A percentile compares a stretch with the other conserved stretches of the same genome.
These are phyloP conservation scores for Myxozyma neotropica DNA, from an alignment of 805 yeast genomes.

Conservation along the genomic window DNA sequence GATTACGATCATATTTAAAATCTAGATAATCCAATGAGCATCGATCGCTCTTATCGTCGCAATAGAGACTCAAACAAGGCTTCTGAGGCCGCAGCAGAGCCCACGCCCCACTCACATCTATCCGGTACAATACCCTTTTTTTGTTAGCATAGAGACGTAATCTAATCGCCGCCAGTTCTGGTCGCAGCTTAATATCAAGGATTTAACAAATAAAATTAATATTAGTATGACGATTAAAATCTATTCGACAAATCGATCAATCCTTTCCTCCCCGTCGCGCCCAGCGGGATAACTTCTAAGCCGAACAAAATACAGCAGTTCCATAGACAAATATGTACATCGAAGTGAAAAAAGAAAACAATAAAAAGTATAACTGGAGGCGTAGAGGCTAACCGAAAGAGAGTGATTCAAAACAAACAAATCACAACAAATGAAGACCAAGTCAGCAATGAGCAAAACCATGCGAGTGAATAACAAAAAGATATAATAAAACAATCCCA, in stretches of 20 bases:
- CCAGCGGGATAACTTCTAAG: slow-evolving; percentile 6
- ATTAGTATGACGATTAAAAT: neutral
- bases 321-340: neutral
- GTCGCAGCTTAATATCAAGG: too few relatives aligned
- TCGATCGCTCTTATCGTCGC: too few relatives aligned
- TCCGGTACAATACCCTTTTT: neutral
- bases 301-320: neutral
- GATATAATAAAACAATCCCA: neutral
- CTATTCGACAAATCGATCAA: neutral
- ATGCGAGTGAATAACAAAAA: neutral
- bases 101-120: too few relatives aligned
- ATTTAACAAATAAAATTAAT: too few relatives aligned
- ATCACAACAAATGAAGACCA: neutral
- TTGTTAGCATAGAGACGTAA: too few relatives aligned
- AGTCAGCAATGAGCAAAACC: neutral
- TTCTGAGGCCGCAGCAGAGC: too few relatives aligned
- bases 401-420: neutral
- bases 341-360: neutral
- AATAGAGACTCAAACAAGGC: too few relatives aligned
- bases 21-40: too few relatives aligned
- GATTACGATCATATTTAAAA: too few relatives aligned
- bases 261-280: slow-evolving; percentile 3
- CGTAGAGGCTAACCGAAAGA: neutral
- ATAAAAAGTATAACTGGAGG: neutral
- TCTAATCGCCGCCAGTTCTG: too few relatives aligned